Percentiles rank a stretch among this genome's conserved stretches.
Evolutionary conservation across 352 stramenopile species (phyloP).

Genomic region (Phytopythium boreale): DNA sequence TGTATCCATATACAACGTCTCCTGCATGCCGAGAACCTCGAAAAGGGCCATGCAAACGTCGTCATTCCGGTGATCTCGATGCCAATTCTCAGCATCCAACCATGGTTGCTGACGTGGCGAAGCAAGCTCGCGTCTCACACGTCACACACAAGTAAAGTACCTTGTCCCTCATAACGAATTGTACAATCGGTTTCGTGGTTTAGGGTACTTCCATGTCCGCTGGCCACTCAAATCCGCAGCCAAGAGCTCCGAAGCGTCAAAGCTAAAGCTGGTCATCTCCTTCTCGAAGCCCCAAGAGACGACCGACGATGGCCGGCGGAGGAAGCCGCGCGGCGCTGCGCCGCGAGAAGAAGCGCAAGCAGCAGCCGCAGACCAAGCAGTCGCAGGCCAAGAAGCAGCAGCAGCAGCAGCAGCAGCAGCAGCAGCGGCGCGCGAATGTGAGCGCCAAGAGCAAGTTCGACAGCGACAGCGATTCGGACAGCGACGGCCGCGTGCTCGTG

Average conservation of each 20-base stretch:
- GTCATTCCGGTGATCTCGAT: no score
- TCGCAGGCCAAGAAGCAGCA: slow-evolving; percentile 1
- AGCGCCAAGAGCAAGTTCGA: slow-evolving; percentile 11
- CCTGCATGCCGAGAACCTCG: no score
- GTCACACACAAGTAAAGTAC: neutral
- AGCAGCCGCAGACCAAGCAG: slow-evolving; percentile 6
- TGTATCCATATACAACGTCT: no score
- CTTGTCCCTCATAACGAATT: neutral
- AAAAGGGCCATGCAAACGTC: no score
- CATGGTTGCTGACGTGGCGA: no score
- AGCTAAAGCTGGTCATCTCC: neutral
- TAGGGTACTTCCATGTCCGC: neutral
- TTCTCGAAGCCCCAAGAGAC: neutral
- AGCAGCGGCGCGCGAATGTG: neutral
- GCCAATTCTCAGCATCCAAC: no score
- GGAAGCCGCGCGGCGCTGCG: slow-evolving; percentile 39
- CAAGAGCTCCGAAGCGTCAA: neutral
- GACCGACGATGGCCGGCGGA: slow-evolving; percentile 1
- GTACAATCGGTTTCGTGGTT: neutral
- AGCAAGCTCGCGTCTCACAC: neutral
- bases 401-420: slow-evolving; percentile 4
- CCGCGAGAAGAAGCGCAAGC: slow-evolving; percentile 41
- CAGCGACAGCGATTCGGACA: slow-evolving; percentile 47
- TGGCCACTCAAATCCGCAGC: neutral
- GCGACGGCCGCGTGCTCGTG: slow-evolving; percentile 22